Base-by-base conservation (phyloP, 768 basidiomycete species). In the Kockovaella imperatae region DNA sequence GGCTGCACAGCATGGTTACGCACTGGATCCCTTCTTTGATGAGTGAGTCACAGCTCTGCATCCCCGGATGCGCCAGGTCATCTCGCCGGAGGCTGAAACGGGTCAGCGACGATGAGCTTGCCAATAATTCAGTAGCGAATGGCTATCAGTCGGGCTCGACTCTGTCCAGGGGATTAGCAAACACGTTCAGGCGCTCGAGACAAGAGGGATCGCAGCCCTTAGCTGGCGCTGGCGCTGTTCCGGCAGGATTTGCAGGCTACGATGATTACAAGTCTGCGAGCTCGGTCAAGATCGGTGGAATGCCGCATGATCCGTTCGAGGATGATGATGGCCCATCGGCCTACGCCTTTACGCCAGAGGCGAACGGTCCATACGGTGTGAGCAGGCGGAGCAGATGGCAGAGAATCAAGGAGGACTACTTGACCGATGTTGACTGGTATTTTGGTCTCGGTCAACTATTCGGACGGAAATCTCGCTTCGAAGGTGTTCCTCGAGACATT, bases 401-500 rank as follows among this genome's bases (percentile, higher is more conserved):
- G 26, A 24, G 49, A 17, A 45, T 62, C 47, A 57, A 45, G 24
- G 65, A 64, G 26, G 58, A 66, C 45, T 49, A 67, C 41, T 40
- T 65, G 26, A 62, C 57, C 5, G 59, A 64, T 48, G 52, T 71
- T 31, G 67, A 69, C 36, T 66, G 62, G 59, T 65, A 67, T 1
- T 60, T 70, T 31, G 68, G 68, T 1, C 43, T 66, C 29, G 60
- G 62, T 36, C 42, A 31, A 18, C 35, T 66, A 28, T 35, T 68
- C 21, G 57, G 66, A 24, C 47, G 51, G 46, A 50, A 52, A 52
- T 54, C 47, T 35, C 59, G 54, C 40, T 64, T 60, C 32, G 68
- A 67, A 24, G 68, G 69, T 1, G 55, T 69, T 21, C 65, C 69
- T 1, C 45, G 95, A 45, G 72, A 86, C 45, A 80, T 97, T 32